phyloP scores from a whole-genome alignment of 305 asterid genomes.

The Fraxinus ornus region DNA sequence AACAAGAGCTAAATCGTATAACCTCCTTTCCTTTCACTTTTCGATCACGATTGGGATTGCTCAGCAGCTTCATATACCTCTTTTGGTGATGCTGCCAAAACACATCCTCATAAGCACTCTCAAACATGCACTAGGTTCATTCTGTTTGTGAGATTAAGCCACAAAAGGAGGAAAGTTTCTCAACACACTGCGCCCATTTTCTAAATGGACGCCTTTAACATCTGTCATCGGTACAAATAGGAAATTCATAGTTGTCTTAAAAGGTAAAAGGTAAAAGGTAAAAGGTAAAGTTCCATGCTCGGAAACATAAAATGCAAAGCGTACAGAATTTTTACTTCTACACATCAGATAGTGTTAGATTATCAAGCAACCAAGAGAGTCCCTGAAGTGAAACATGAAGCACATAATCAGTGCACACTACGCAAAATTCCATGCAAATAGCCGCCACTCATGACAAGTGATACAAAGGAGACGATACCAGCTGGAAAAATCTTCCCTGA shows the following conservation, averaged over 20 bases:
- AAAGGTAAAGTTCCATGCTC: neutral
- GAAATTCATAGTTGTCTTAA: neutral
- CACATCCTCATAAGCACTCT: neutral
- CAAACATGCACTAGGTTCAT: neutral
- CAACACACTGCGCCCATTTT: neutral
- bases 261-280: no score
- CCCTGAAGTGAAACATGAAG: neutral
- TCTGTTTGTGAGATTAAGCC: neutral
- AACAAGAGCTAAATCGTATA: neutral
- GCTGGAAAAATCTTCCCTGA: slow-evolving; percentile 89
- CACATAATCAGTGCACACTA: slow-evolving; percentile 40
- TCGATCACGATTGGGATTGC: neutral
- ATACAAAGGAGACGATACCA: slow-evolving; percentile 67
- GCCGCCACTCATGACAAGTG: slow-evolving; percentile 84
- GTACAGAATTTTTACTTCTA: neutral
- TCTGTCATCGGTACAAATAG: neutral
- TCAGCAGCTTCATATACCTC: neutral
- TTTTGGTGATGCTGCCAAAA: neutral
- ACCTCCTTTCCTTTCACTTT: neutral
- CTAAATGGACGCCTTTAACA: neutral
- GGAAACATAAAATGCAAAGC: neutral
- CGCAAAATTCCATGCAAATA: slow-evolving; percentile 84
- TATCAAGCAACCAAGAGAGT: neutral
- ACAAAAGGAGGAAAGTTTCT: neutral
- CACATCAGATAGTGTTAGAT: neutral